Percentiles rank a stretch among this genome's conserved stretches.
phyloP scores from a whole-genome alignment of 768 basidiomycete species.

The Wakefieldia striispora region DNA sequence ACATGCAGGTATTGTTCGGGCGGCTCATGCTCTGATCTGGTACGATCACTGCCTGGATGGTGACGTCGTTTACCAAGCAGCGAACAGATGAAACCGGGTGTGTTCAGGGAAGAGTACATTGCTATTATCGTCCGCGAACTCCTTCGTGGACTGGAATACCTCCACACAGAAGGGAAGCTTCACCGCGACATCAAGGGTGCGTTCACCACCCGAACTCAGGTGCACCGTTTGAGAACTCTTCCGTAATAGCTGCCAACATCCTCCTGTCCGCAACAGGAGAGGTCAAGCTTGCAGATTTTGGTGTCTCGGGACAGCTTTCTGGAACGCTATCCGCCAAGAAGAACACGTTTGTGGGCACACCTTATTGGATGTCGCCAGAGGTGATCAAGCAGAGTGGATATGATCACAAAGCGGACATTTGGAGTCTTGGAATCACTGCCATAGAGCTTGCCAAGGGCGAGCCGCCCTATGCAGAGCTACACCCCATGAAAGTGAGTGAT shows the following conservation, averaged over 20 bases:
- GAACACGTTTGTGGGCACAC: slow-evolving; percentile 97
- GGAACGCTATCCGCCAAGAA: slow-evolving; percentile 92
- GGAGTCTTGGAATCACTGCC: slow-evolving; percentile 96
- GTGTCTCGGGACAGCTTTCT: slow-evolving; percentile 95
- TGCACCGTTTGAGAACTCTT: background rate
- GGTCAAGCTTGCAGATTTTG: slow-evolving; percentile 98
- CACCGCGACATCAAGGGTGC: slow-evolving; percentile 99
- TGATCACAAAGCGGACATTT: slow-evolving; percentile 98
- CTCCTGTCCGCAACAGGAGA: slow-evolving; percentile 89
- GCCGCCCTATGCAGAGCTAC: slow-evolving; percentile 96
- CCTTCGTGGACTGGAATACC: slow-evolving; percentile 88
- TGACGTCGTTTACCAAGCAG: slow-evolving; percentile 7
- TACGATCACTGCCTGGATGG: slow-evolving; percentile 37
- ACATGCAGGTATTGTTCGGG: slow-evolving; percentile 86
- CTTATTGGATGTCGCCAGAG: slow-evolving; percentile 99
- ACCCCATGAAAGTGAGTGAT: slow-evolving; percentile 91
- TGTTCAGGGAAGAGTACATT: slow-evolving; percentile 98
- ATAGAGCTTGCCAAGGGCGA: slow-evolving; percentile 98
- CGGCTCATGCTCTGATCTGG: slow-evolving; percentile 96
- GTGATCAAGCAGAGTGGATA: slow-evolving; percentile 99
- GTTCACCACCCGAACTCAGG: slow-evolving; percentile 7
- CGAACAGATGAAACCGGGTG: slow-evolving; percentile 93
- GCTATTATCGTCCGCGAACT: slow-evolving; percentile 95
- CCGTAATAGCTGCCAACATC: slow-evolving; percentile 80
- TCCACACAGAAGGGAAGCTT: slow-evolving; percentile 94